Conservation (phyloP, 768 basidiomycete genomes). For the Austroboletus festivus region DNA sequence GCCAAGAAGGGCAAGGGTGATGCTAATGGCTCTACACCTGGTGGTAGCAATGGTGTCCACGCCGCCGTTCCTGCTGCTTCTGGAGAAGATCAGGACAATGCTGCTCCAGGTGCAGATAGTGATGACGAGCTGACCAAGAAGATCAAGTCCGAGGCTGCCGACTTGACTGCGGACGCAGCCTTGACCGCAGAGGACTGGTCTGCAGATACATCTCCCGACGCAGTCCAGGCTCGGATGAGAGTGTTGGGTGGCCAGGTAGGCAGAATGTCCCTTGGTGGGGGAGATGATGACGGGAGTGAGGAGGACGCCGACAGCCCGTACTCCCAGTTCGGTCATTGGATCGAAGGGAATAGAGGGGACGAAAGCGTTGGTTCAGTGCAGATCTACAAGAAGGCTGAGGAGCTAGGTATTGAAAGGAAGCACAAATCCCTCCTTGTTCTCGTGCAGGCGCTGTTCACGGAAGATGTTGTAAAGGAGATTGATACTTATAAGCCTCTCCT, state of each 20-base stretch:
- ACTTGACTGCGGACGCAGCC: constrained; percentile 59
- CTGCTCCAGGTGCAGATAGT: constrained; percentile 58
- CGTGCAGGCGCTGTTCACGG: constrained; percentile 80
- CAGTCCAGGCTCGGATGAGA: constrained; percentile 79
- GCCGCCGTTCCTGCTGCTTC: constrained; percentile 37
- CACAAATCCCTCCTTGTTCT: constrained; percentile 86
- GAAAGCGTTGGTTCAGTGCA: constrained; percentile 44
- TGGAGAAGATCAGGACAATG: constrained; percentile 41
- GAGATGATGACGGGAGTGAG: constrained; percentile 86
- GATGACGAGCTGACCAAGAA: constrained; percentile 88
- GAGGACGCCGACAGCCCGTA: constrained; percentile 88
- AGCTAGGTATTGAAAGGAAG: constrained; percentile 90
- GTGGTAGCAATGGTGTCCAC: constrained; percentile 45
- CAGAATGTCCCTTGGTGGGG: constrained; percentile 44
- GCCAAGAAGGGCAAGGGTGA: constrained; percentile 49
- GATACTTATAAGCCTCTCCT: constrained; percentile 65
- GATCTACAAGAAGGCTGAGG: constrained; percentile 86
- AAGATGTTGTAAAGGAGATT: constrained; percentile 64
- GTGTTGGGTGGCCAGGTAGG: constrained; percentile 62
- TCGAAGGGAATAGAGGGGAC: constrained; percentile 62
- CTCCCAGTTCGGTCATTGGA: constrained; percentile 77
- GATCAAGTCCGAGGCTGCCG: constrained; percentile 87
- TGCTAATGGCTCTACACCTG: constrained; percentile 51
- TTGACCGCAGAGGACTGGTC: constrained; percentile 82
- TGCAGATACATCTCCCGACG: constrained; percentile 86